Base-by-base conservation (phyloP, 441 rosid species). In the Manihot esculenta region DNA sequence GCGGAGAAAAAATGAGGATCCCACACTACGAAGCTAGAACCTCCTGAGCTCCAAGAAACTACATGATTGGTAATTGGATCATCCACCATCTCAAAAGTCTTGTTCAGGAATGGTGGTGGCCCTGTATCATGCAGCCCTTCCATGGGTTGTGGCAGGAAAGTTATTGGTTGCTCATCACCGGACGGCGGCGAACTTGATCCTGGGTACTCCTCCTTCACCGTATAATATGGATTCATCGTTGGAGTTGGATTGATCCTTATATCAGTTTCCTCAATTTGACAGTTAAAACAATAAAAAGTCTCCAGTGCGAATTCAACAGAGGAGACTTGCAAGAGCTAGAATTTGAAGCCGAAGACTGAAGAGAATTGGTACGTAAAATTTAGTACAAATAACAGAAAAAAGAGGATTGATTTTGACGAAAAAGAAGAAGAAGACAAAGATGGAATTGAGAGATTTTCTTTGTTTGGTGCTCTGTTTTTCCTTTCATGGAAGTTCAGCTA, bases 91-190 rank as follows among this genome's bases (percentile, higher is more conserved):
- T 90, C 89, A 71, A 78, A 90, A 38, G 97, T 89, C 79, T 88
- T 90, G 15, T 82, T 86, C 20, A 90, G 73, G 70, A 90, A 90
- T 51, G 97, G 94, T 38, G 88, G 92, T n/a, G 94, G 89, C 18
- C 97, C 95, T 14, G 82, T 8, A 45, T 95, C 98, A 51, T 88
- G 86, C 12, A 95, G 88, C 3, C 93, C 93, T 70, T 92, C 97
- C 76, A 84, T 76, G 35, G 99, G 98, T 78, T 78, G 87, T 24
- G 92, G 89, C 24, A 66, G 73, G 7, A 71, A 20, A 68, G 56
- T 24, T 77, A 26, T 15, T 33, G 75, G 20, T 45, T 26, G 44
- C 5, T 67, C 78, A 17, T 77, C 80, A 0, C 74, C 77, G 7
- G 59, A 51, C 50, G 17, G 76, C 13, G 76, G 65, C 14, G 77